phyloP scores from a whole-genome alignment of 352 stramenopile species.

The Globisporangium splendens region DNA sequence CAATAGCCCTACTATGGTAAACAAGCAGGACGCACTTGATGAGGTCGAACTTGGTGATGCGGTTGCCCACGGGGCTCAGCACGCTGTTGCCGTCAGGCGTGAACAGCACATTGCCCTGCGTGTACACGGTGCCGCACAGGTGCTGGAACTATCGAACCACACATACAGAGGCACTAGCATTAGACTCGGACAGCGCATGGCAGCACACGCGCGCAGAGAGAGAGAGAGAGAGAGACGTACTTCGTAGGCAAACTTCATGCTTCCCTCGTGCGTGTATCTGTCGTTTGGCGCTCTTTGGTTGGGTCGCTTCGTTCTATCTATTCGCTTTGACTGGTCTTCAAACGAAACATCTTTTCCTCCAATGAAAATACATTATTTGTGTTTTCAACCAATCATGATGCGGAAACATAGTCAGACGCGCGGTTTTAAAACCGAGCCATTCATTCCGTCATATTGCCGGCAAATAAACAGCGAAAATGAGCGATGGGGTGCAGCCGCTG shows the following conservation, averaged over 20 bases:
- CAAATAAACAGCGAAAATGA: constrained; percentile 14
- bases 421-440: constrained; percentile 1
- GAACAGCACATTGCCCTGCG: constrained; percentile 92
- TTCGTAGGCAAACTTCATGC: constrained; percentile 90
- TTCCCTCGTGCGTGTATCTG: constrained; percentile 10
- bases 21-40: constrained; percentile 67
- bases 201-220: too few relatives aligned
- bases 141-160: constrained; percentile 85
- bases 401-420: constrained; percentile 1
- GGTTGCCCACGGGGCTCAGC: constrained; percentile 91
- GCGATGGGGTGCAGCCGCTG: constrained; percentile 31
- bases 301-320: not conserved
- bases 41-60: constrained; percentile 93
- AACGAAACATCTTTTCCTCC: constrained; percentile 23
- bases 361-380: constrained; percentile 11
- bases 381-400: constrained; percentile 29
- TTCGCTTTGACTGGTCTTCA: constrained; percentile 29
- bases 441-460: not conserved
- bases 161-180: not conserved
- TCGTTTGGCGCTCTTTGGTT: constrained; percentile 17
- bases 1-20: not conserved
- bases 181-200: too few relatives aligned
- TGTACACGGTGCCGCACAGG: constrained; percentile 92
- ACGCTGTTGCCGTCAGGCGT: constrained; percentile 91
- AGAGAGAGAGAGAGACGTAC: constrained; percentile 30